phyloP scores from a whole-genome alignment of 1,284 basidiomycete genomes.

The Rhodotorula sp. region DNA sequence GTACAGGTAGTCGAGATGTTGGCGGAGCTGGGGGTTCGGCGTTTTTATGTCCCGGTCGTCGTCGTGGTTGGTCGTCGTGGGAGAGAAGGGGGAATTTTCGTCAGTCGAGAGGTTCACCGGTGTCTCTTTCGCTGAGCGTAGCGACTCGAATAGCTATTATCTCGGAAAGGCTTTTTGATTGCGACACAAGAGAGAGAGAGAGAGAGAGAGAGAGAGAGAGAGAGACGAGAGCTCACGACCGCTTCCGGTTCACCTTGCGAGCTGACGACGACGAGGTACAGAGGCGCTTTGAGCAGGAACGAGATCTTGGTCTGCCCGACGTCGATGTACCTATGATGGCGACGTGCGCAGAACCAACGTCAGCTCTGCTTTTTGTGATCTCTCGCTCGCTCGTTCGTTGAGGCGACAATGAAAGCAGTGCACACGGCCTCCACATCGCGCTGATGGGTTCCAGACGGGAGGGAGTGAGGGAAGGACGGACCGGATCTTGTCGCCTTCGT shows the following conservation, averaged over 20 bases:
- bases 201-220: too few species aligned
- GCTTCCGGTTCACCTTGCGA: conserved; percentile 87
- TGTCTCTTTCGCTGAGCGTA: background rate
- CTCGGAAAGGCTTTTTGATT: too few species aligned
- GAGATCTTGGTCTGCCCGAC: conserved; percentile 72
- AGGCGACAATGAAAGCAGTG: too few species aligned
- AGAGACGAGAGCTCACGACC: conserved; percentile 63
- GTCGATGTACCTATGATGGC: conserved; percentile 59
- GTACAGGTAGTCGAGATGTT: conserved; percentile 91
- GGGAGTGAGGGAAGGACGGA: background rate
- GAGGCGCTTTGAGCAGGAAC: conserved; percentile 77
- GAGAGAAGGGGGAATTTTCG: background rate
- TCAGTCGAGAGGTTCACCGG: too few species aligned
- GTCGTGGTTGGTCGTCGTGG: background rate
- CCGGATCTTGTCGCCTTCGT: conserved; percentile 45
- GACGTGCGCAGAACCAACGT: background rate
- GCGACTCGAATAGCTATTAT: too few species aligned
- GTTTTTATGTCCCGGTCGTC: rapidly evolving
- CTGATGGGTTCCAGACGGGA: too few species aligned
- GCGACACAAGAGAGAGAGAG: too few species aligned
- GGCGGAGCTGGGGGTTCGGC: conserved; percentile 83
- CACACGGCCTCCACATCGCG: too few species aligned
- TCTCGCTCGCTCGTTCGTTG: too few species aligned
- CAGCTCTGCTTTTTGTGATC: too few species aligned
- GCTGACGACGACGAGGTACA: conserved; percentile 87